These are phyloP conservation scores for Agroathelia rolfsii DNA, from an alignment of 1,284 basidiomycete genomes.

Conservation along the genomic window DNA sequence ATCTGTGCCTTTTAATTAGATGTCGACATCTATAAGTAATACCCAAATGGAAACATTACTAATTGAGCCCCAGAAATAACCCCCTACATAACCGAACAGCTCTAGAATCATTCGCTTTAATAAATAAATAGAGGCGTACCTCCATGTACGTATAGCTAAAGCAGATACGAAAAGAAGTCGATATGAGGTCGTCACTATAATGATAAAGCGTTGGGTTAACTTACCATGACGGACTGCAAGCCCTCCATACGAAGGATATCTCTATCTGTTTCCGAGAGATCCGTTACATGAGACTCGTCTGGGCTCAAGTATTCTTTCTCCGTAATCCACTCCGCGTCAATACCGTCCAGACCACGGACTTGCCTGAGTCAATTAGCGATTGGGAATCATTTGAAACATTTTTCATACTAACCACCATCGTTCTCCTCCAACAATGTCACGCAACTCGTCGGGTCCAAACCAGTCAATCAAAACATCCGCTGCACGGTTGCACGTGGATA, in stretches of 20 bases:
- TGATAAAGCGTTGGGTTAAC: constrained; percentile 8
- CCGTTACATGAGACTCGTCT: constrained; percentile 17
- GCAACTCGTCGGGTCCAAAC: constrained; percentile 66
- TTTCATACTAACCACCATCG: too few species aligned
- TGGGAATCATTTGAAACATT: too few species aligned
- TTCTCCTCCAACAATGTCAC: constrained; percentile 66
- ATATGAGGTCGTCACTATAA: neutral
- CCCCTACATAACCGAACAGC: constrained; percentile 27
- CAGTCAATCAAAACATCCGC: constrained; percentile 70
- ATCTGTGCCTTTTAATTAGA: constrained; percentile 29
- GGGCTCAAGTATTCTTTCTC: constrained; percentile 37
- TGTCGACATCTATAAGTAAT: constrained; percentile 9
- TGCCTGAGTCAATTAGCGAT: too few species aligned
- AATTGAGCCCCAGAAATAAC: constrained; percentile 59
- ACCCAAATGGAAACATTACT: constrained; percentile 26
- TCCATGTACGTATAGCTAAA: constrained; percentile 69
- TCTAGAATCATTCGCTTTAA: constrained; percentile 1
- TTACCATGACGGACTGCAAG: constrained; percentile 46
- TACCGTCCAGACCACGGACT: constrained; percentile 53
- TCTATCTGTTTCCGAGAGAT: constrained; percentile 28
- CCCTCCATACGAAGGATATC: constrained; percentile 43
- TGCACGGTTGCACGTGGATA: constrained; percentile 53
- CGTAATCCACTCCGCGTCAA: constrained; percentile 78
- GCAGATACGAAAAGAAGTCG: neutral
- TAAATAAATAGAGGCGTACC: constrained; percentile 23